Base-by-base conservation (phyloP, 257 asterid genomes). In the Fraxinus excelsior region DNA sequence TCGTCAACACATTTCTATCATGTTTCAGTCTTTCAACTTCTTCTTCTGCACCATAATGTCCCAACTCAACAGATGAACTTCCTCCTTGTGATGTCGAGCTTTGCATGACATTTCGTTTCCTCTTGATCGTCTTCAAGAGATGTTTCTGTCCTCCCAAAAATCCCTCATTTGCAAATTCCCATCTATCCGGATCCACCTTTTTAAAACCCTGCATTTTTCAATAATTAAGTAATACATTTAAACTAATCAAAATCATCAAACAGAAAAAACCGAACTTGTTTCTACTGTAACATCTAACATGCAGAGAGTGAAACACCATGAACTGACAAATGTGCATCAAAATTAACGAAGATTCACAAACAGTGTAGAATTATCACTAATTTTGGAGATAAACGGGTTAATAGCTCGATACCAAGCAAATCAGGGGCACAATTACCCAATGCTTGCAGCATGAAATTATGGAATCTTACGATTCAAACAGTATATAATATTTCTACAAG, bases 151-250 rank as follows among this genome's bases (percentile, higher is more conserved):
- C 99, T 25, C 95, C 91, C 46, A 96, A 83, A 60, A 93, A 96
- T 1, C 98, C 97, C 85, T 90, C 97, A 72, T 92, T 92, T 0
- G 99, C 99, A 67, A 96, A 96, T 74, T 96, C 98, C 98, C 98
- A 96, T 82, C 93, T 84, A 25, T 93, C 99, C 0, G 97, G 94
- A 80, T 93, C 97, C 58, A 96, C 96, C 80, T 96, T 96, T 74
- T 89, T 83, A 42, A 96, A 96, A 26, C 99, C 99, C 99, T 96
- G 94, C 88, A 83, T 3, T 3, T 29, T 72, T 38, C 23, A n/a
- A 77, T 49, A 38, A 71, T 80, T 82, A 73, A 87, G 86, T 85
- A 37, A 37, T 11, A 42, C 38, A 73, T 75, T 44, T 51, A 35
- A 44, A 74, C 70, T 32, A 60, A 16, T 14, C 8, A 51, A 32